These are phyloP conservation scores for Nakazawaea peltata DNA, from an alignment of 805 yeast species.

Conservation along the genomic window DNA sequence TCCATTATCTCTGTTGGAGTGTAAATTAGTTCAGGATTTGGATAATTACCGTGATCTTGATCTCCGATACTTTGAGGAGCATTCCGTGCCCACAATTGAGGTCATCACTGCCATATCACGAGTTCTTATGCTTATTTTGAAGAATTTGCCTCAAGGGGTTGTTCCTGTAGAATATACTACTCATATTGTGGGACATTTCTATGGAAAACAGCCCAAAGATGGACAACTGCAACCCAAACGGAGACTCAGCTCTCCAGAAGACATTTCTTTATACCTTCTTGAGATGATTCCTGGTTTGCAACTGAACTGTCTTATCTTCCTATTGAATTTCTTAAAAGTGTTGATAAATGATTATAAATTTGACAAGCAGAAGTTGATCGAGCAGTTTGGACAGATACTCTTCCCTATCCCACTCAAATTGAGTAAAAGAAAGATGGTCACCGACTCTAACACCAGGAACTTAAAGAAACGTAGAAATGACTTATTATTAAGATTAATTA, in stretches of 20 bases:
- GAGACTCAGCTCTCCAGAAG: too few relatives aligned
- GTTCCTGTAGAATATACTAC: slow-evolving; percentile 23
- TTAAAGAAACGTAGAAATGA: slow-evolving; percentile 23
- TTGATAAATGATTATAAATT: slow-evolving; percentile 1
- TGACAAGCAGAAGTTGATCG: slow-evolving; percentile 17
- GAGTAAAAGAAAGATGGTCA: slow-evolving; percentile 19
- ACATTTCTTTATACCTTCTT: too few relatives aligned
- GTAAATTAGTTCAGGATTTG: slow-evolving; percentile 10
- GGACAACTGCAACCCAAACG: too few relatives aligned
- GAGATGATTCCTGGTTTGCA: slow-evolving; percentile 32
- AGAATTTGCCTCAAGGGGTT: slow-evolving; percentile 31
- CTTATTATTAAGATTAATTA: slow-evolving; percentile 13
- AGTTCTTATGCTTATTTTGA: slow-evolving; percentile 21
- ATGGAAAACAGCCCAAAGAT: too few relatives aligned
- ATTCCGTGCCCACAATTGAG: slow-evolving; percentile 4
- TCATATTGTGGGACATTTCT: slow-evolving; percentile 12
- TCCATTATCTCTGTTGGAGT: slow-evolving; percentile 10
- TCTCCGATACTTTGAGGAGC: slow-evolving; percentile 8
- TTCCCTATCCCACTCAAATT: slow-evolving; percentile 19
- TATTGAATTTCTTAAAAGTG: slow-evolving; percentile 27
- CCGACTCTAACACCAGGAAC: slow-evolving; percentile 15
- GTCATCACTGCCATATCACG: slow-evolving; percentile 13
- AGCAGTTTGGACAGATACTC: slow-evolving; percentile 23
- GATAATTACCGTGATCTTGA: slow-evolving; percentile 11
- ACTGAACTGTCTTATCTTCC: slow-evolving; percentile 31